A percentile compares a stretch with the other conserved stretches of the same genome.
Conservation (phyloP, 345 rosid species). For the Murraya koenigii region DNA sequence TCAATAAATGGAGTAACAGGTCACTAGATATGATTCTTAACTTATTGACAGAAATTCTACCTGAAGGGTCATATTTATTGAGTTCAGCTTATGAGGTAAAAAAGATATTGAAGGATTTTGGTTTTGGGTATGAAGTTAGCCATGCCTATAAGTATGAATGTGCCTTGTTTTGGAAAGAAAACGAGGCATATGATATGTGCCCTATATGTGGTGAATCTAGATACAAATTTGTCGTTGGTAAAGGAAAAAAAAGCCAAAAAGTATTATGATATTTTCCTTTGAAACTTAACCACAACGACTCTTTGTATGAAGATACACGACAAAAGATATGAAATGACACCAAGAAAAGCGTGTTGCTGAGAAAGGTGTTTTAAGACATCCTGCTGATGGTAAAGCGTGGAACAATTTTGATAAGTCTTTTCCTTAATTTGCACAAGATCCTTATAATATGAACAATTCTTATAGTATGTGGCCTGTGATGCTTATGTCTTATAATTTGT, state of each 20-base stretch:
- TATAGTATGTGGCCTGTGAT: slow-evolving; percentile 8
- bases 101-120: too few species aligned
- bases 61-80: too few species aligned
- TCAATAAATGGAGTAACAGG: too few species aligned
- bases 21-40: too few species aligned
- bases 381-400: background rate
- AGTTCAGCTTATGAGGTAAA: too few species aligned
- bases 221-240: background rate
- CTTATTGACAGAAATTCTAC: too few species aligned
- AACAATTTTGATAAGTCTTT: too few species aligned
- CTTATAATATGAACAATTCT: background rate
- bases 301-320: background rate
- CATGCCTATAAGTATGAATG: too few species aligned
- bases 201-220: background rate
- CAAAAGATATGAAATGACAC: too few species aligned
- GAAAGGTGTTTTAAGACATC: slow-evolving; percentile 1
- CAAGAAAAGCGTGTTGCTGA: background rate
- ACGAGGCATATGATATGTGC: background rate
- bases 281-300: background rate
- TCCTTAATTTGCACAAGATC: background rate
- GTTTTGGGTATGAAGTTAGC: background rate
- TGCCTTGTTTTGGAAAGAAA: too few species aligned
- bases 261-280: background rate
- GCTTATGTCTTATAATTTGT: too few species aligned
- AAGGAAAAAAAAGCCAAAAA: background rate